Conservation (phyloP, 345 rosid species). For the Gossypium longicalyx region DNA sequence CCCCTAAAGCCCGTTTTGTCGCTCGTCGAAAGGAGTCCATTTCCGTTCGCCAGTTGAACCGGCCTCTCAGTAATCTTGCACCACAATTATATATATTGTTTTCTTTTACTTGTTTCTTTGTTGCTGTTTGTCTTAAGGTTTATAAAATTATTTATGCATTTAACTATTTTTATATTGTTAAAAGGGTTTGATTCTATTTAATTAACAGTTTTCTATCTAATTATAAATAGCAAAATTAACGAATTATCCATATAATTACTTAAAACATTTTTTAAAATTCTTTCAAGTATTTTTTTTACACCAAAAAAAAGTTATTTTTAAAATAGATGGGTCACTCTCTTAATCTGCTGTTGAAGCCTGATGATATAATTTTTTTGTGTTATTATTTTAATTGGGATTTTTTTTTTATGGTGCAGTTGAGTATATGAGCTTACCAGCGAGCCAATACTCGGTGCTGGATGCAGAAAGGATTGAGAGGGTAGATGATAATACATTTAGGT, state of each 20-base stretch:
- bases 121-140: neutral
- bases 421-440: conserved; percentile 95
- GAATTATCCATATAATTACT: neutral
- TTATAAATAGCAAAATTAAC: neutral
- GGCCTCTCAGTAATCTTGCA: conserved; percentile 73
- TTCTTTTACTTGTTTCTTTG: neutral
- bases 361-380: neutral
- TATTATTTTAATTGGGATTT: neutral
- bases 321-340: no score
- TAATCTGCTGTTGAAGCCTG: no score
- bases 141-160: neutral
- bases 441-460: conserved; percentile 96
- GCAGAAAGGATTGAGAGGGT: conserved; percentile 97
- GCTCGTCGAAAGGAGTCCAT: conserved; percentile 78
- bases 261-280: neutral
- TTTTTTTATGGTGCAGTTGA: conserved; percentile 42
- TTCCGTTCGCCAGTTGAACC: conserved; percentile 62
- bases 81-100: neutral
- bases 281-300: no score
- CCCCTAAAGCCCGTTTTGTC: conserved; percentile 67
- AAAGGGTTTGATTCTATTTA: neutral
- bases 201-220: neutral
- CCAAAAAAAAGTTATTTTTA: no score
- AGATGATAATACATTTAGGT: conserved; percentile 78
- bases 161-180: neutral